These are phyloP conservation scores for Papilionanthe hybrid DNA, from an alignment of 116 monocot genomes.

Conservation along the genomic window DNA sequence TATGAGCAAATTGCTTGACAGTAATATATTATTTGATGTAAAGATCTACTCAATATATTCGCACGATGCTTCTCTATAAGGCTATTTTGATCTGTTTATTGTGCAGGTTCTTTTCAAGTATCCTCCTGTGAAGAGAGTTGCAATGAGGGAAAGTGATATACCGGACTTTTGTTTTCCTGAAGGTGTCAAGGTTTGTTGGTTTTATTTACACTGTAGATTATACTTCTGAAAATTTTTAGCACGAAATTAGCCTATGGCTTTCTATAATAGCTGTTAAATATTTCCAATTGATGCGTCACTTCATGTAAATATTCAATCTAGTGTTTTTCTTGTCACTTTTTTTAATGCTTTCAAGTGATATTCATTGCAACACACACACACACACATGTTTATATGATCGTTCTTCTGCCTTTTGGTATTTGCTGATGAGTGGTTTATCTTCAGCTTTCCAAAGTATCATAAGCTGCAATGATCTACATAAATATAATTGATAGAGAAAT, in stretches of 20 bases:
- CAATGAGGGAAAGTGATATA: conserved; percentile 74
- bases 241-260: not conserved
- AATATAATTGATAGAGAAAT: not conserved
- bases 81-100: not conserved
- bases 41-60: not conserved
- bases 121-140: conserved; percentile 74
- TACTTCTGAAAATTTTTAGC: not conserved
- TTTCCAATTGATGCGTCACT: not conserved
- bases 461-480: not conserved
- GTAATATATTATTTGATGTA: not conserved
- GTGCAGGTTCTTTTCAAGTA: conserved; percentile 87
- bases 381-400: not conserved
- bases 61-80: too few relatives aligned
- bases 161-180: conserved; percentile 92
- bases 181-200: conserved; percentile 75
- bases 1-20: not conserved
- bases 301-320: not conserved
- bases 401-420: not conserved
- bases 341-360: too few relatives aligned
- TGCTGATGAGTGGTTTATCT: not conserved
- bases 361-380: too few relatives aligned
- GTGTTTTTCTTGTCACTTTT: too few relatives aligned
- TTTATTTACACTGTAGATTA: conserved; percentile 4
- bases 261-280: not conserved
- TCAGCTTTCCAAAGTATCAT: not conserved